Conservation (phyloP, 2,329 filamentous ascomycete genomes). For the Penicillium sp. region DNA sequence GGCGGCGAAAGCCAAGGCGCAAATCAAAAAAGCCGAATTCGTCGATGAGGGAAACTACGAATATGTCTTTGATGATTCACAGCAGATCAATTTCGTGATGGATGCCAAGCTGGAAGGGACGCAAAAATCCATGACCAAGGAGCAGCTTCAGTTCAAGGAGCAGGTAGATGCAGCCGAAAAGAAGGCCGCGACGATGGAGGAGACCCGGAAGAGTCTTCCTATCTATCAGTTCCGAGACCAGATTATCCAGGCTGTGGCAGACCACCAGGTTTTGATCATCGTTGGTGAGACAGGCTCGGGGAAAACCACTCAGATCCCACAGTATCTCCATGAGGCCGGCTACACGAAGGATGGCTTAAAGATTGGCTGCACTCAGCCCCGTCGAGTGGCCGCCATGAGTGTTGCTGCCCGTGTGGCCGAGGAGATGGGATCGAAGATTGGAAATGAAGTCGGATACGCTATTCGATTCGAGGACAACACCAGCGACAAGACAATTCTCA, state of each 20-base stretch:
- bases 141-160: slow-evolving; percentile 70
- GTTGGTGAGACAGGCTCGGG: slow-evolving; percentile 92
- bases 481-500: slow-evolving; percentile 81
- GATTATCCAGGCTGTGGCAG: slow-evolving; percentile 75
- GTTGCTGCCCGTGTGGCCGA: slow-evolving; percentile 94
- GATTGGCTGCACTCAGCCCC: slow-evolving; percentile 87
- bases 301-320: slow-evolving; percentile 91
- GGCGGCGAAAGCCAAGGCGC: slow-evolving; percentile 76
- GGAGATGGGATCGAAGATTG: slow-evolving; percentile 83
- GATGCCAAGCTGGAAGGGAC: slow-evolving; percentile 69
- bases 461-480: slow-evolving; percentile 94
- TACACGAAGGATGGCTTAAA: slow-evolving; percentile 79
- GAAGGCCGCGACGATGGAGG: slow-evolving; percentile 80
- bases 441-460: slow-evolving; percentile 86
- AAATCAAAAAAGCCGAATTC: slow-evolving; percentile 68
- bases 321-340: slow-evolving; percentile 87
- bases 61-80: slow-evolving; percentile 84
- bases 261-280: slow-evolving; percentile 83
- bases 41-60: slow-evolving; percentile 80
- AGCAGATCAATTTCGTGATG: slow-evolving; percentile 78
- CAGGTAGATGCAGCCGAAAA: slow-evolving; percentile 85
- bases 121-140: slow-evolving; percentile 63
- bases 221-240: slow-evolving; percentile 84
- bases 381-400: slow-evolving; percentile 94
- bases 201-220: slow-evolving; percentile 81